These are phyloP conservation scores for Cyamopsis tetragonoloba DNA, from an alignment of 306 rosid species.

Conservation along the genomic window DNA sequence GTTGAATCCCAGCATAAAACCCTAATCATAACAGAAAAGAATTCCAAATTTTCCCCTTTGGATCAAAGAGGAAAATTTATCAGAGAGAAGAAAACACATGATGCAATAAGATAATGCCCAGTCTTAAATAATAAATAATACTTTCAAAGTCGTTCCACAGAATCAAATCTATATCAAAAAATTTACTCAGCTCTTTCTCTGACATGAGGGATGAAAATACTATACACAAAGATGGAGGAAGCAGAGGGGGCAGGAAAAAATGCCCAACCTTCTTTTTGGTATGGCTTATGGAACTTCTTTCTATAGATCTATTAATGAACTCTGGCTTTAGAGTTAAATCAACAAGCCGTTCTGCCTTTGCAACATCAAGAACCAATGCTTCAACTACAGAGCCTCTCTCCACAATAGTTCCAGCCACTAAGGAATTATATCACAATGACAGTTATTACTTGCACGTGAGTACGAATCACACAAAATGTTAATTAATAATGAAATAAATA, in stretches of 20 bases:
- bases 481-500: neutral
- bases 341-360: slow-evolving; percentile 67
- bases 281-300: slow-evolving; percentile 39
- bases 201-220: neutral
- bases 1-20: slow-evolving; percentile 6
- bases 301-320: slow-evolving; percentile 43
- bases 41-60: neutral
- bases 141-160: neutral
- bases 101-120: neutral
- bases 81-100: neutral
- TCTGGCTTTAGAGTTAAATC: slow-evolving; percentile 75
- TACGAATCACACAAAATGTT: slow-evolving; percentile 8
- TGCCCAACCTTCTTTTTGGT: slow-evolving; percentile 61
- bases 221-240: neutral
- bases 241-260: neutral
- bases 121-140: neutral
- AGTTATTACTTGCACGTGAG: neutral
- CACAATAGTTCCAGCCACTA: slow-evolving; percentile 53
- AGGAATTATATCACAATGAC: slow-evolving; percentile 15
- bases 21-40: neutral
- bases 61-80: neutral
- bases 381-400: slow-evolving; percentile 63
- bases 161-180: neutral
- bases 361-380: slow-evolving; percentile 85
- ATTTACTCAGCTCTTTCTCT: neutral